Base-by-base conservation (phyloP, 352 stramenopile genomes). In the Globisporangium middletonii region DNA sequence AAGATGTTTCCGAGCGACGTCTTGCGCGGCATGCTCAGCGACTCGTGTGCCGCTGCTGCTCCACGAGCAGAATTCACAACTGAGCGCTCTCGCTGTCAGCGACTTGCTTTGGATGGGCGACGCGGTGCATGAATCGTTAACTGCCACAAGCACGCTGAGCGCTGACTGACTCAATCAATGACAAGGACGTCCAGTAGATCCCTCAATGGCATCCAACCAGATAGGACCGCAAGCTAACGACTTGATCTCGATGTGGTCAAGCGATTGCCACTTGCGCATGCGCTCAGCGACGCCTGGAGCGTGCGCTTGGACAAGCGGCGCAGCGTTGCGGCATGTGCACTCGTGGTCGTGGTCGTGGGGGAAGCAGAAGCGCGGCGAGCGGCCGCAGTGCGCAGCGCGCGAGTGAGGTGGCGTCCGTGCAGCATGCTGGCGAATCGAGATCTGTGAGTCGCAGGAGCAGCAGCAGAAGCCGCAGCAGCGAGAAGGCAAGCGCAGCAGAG, bases 1-100 rank as follows among this genome's bases (percentile, higher is more conserved):
- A 77, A 44, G 35, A 64, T 55, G 57, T 75, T 77, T 9, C 69
- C 69, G n/a, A 77, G 56, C 37, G 69, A 77, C 28, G 69, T 75
- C 55, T 74, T 73, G 26, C 62, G 60, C 13, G 59, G 19, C 59
- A 64, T 62, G 23, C 16, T 35, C 30, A 35, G 30, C 33, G 33
- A 38, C 33, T 12, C 33, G 30, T 35, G 23, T 23, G 23, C 23
- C 8, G 30, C 16, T 37, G 49, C 47, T 63, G 54, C 53, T 60
- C 56, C 23, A 23, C 55, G 63, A 61, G 28, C 49, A 33, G 18
- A 30, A 43, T 54, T 11, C 4, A 30, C 49, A 54, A 54, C 16
- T 54, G 30, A 52, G 26, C 47, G 23, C 26, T 50, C 23, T 41
- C n/a, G 16, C 15, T n/a, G 11, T 46, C 23, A 23, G 23, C 23